These are phyloP conservation scores for Phaeosphaeriaceae sp. DNA, from an alignment of 2,329 filamentous ascomycete species.

Conservation along the genomic window DNA sequence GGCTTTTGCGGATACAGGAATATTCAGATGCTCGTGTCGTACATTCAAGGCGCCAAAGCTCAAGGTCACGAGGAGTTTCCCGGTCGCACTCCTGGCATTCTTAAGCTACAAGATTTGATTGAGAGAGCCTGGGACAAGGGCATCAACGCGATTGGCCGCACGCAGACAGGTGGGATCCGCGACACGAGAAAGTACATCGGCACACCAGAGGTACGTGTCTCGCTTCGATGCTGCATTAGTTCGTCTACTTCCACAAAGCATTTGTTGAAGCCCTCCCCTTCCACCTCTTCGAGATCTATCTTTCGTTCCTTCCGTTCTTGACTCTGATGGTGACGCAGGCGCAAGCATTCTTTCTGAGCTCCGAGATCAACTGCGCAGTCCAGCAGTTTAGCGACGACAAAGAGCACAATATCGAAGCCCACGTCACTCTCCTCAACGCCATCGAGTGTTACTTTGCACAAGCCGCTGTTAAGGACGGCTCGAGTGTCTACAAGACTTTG, in stretches of 20 bases:
- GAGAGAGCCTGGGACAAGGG: constrained; percentile 87
- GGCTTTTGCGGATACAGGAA: constrained; percentile 96
- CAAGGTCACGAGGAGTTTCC: constrained; percentile 68
- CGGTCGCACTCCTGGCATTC: constrained; percentile 72
- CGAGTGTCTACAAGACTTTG: constrained; percentile 72
- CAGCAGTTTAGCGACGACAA: constrained; percentile 61
- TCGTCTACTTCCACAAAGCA: no score
- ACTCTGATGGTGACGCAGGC: no score
- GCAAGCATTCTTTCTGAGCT: constrained; percentile 75
- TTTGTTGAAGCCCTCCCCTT: no score
- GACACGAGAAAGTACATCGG: constrained; percentile 96
- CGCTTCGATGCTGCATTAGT: no score
- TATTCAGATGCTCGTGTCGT: constrained; percentile 89
- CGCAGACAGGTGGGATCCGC: constrained; percentile 85
- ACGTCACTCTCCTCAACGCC: constrained; percentile 66
- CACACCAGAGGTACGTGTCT: constrained; percentile 74
- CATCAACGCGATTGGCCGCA: constrained; percentile 75
- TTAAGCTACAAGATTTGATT: constrained; percentile 84
- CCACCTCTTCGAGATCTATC: no score
- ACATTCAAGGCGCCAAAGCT: constrained; percentile 68
- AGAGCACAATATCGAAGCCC: constrained; percentile 56
- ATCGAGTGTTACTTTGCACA: constrained; percentile 78
- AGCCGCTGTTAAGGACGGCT: constrained; percentile 54
- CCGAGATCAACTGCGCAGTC: constrained; percentile 64
- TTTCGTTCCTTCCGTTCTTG: no score